Conservation (phyloP, 192 early-diverging fungal species). For the Backusella liffmaniae region DNA sequence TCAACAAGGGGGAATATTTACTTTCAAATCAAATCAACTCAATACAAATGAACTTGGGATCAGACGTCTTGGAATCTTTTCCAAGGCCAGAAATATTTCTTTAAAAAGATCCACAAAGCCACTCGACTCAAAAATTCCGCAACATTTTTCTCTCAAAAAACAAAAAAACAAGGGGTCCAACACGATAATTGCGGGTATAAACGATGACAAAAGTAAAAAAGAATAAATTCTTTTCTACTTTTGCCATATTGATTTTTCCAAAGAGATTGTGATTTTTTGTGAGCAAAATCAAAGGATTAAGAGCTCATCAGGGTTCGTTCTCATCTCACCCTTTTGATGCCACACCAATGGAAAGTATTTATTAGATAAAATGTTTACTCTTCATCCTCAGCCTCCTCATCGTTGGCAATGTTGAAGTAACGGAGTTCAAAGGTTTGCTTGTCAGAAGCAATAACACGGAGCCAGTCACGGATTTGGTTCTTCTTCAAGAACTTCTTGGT, state of each 20-base stretch:
- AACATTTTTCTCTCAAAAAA: neutral
- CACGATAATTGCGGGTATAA: neutral
- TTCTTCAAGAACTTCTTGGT: conserved; percentile 99
- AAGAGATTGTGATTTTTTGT: conserved; percentile 37
- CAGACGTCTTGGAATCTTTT: neutral
- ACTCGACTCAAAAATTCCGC: neutral
- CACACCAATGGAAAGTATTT: conserved; percentile 1
- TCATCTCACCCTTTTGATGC: conserved; percentile 35
- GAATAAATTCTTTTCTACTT: neutral
- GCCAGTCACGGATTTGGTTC: conserved; percentile 97
- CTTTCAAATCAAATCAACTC: too few species aligned
- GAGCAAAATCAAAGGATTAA: conserved; percentile 11
- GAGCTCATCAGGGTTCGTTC: conserved; percentile 37
- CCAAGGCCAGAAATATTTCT: neutral
- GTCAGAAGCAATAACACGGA: conserved; percentile 89
- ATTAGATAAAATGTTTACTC: conserved; percentile 36
- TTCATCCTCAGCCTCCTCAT: conserved; percentile 76
- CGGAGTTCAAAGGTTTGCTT: conserved; percentile 92
- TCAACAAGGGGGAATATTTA: too few species aligned
- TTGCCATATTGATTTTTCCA: neutral
- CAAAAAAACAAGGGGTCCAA: neutral
- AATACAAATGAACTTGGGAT: too few species aligned
- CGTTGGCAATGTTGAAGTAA: conserved; percentile 89
- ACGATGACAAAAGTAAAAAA: neutral
- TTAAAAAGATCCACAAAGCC: neutral